Evolutionary conservation across 148 eudicot genomes (phyloP), one percentile per base, ranked within the genome.

Genomic region (Diospyros lotus): DNA sequence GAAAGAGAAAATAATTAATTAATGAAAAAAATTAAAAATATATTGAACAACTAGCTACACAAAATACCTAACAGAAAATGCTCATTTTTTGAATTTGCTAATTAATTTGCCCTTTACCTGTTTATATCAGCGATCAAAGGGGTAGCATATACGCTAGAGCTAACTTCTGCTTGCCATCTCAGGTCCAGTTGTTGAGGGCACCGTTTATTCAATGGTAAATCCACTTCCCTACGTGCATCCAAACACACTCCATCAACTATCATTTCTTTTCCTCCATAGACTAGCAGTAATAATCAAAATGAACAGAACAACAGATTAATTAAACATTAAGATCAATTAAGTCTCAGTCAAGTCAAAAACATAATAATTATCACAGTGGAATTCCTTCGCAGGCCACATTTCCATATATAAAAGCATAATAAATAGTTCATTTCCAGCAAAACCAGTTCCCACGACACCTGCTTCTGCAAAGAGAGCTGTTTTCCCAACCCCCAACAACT

Each of bases 121-220:
- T 96, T 93, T 75, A 96, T 88, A 86, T 96, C 99, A 38, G 99
- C 99, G 73, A 96, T 85, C 74, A 96, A 86, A 3, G 99, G 99
- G 15, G 97, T 76, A 10, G 99, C 98, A 73, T 91, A 96, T 69
- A 96, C 83, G 84, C 99, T 96, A 64, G 99, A 96, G 82, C 97
- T 93, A 45, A 96, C 99, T 96, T 96, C 99, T 12, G 94, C 83
- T 75, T 96, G 97, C 99, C 99, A 93, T 72, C 99, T 86, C 64
- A 96, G 75, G 78, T 96, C 99, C 84, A 96, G 86, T 81, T 89
- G 83, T 84, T 79, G 97, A 45, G 99, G 97, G 76, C 98, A 96
- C 71, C 91, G 99, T 44, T 96, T 84, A 75, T 96, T 93, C 87
- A 93, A 77, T 80, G 93, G 76, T 52, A 86, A 98, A 76, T 88